phyloP scores from a whole-genome alignment of 2,329 filamentous ascomycete species.

The Trichoderma sp. region DNA sequence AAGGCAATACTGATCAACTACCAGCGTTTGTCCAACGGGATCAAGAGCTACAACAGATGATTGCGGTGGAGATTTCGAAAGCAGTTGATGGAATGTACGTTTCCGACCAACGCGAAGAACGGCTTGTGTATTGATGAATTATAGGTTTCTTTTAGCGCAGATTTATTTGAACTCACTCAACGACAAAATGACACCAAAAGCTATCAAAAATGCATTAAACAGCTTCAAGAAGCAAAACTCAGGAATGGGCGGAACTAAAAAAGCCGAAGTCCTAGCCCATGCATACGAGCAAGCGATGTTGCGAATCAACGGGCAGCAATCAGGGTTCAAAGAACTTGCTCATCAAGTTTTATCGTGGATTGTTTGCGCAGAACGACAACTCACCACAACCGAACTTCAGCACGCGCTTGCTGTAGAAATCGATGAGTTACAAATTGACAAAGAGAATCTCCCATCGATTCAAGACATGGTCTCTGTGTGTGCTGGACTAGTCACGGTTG shows the following conservation, averaged over 20 bases:
- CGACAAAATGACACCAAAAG: background rate
- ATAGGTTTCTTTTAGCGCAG: background rate
- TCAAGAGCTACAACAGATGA: background rate
- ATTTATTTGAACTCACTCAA: background rate
- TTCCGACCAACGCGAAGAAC: background rate
- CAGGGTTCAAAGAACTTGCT: background rate
- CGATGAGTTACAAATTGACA: background rate
- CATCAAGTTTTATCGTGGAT: background rate
- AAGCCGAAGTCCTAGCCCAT: background rate
- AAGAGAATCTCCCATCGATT: background rate
- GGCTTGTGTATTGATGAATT: background rate
- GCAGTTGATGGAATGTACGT: background rate
- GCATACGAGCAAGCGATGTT: background rate
- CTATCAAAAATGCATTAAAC: background rate
- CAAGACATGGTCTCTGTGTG: background rate
- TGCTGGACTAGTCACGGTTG: background rate
- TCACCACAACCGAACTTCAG: background rate
- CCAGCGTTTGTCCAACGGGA: background rate
- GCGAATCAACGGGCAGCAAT: background rate
- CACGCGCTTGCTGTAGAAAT: background rate
- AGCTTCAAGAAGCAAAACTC: background rate
- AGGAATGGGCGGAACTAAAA: background rate
- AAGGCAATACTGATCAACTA: background rate
- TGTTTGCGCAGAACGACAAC: background rate
- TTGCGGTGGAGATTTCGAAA: background rate